These are phyloP conservation scores for Penicillium maclennaniae DNA, from an alignment of 495 filamentous ascomycete species.

Conservation along the genomic window DNA sequence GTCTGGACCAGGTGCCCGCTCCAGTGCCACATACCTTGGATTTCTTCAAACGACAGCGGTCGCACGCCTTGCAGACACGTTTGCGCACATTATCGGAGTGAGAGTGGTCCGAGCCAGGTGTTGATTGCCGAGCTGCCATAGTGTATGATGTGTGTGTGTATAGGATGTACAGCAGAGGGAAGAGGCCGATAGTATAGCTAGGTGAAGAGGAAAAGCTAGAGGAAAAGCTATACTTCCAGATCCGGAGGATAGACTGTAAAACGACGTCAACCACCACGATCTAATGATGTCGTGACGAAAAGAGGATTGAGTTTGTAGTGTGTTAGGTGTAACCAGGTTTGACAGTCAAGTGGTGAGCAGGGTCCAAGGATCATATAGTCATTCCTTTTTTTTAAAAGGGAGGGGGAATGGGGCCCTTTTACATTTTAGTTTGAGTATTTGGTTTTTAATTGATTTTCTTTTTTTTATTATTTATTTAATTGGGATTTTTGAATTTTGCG, in stretches of 20 bases:
- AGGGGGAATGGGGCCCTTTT: conserved; percentile 9
- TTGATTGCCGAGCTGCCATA: conserved; percentile 47
- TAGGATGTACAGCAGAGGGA: not conserved
- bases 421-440: no score
- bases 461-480: conserved; percentile 1
- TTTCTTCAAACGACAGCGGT: conserved; percentile 61
- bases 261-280: conserved; percentile 34
- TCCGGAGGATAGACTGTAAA: conserved; percentile 16
- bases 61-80: conserved; percentile 61
- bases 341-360: conserved; percentile 3
- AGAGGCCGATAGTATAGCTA: not conserved
- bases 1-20: not conserved
- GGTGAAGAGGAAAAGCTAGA: no score
- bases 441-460: conserved; percentile 12
- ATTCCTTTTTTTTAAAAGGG: conserved; percentile 7
- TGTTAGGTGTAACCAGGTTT: not conserved
- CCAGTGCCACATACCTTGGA: conserved; percentile 50
- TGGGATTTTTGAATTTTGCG: conserved; percentile 4
- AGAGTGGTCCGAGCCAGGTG: conserved; percentile 42
- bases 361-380: conserved; percentile 18
- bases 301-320: conserved; percentile 16
- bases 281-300: conserved; percentile 25
- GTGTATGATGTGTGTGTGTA: conserved; percentile 16
- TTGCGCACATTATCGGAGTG: conserved; percentile 51
- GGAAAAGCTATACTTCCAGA: conserved; percentile 26